Evolutionary conservation across 192 early-diverging fungal species (phyloP).

Genomic region (Chytriomyces sp.): DNA sequence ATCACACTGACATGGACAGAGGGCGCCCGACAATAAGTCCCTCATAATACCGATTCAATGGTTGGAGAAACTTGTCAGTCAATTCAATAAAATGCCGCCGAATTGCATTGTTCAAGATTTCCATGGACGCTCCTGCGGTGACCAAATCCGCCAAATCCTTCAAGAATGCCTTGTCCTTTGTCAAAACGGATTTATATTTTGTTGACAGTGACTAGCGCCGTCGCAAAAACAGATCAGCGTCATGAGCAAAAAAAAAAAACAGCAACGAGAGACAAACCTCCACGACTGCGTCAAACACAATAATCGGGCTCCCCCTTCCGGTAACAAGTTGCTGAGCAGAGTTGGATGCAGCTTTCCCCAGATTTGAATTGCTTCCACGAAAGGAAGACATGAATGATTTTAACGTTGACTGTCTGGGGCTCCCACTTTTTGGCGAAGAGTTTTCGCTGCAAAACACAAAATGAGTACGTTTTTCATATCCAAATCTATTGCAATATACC

Average conservation of each 20-base stretch:
- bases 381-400: conserved; percentile 34
- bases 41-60: conserved; percentile 91
- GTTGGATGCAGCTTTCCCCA: conserved; percentile 12
- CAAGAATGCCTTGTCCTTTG: conserved; percentile 81
- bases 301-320: conserved; percentile 39
- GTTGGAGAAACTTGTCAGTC: conserved; percentile 91
- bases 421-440: not conserved
- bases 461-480: too few species aligned
- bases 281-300: conserved; percentile 37
- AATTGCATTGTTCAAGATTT: conserved; percentile 89
- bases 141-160: conserved; percentile 64
- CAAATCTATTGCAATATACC: too few species aligned
- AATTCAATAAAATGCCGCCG: conserved; percentile 91
- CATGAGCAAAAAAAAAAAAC: conserved; percentile 4
- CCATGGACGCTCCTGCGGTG: conserved; percentile 69
- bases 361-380: conserved; percentile 28
- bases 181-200: conserved; percentile 81
- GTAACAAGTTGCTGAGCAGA: conserved; percentile 13
- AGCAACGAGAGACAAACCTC: conserved; percentile 18
- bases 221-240: not conserved
- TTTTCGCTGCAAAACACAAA: not conserved
- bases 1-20: conserved; percentile 52
- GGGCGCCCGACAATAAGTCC: conserved; percentile 77
- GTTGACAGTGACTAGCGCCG: conserved; percentile 15
- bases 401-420: not conserved